Evolutionary conservation across 2,329 filamentous ascomycete genomes (phyloP).

Genomic region (Monilinia fructigena): DNA sequence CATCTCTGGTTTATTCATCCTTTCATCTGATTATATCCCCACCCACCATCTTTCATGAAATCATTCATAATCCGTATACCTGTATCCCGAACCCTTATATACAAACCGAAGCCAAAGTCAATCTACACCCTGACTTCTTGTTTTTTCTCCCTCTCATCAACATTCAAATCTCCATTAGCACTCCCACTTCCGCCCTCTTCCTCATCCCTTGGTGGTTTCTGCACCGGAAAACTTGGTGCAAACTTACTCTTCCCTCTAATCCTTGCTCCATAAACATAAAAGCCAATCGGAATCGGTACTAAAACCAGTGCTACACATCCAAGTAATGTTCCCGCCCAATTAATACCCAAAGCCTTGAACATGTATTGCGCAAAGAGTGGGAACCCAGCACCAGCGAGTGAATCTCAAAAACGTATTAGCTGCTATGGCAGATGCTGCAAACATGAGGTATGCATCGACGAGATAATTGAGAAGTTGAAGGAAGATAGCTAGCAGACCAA

Average conservation of each 20-base stretch:
- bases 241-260: slow-evolving; percentile 57
- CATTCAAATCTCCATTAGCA: neutral
- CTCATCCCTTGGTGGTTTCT: neutral
- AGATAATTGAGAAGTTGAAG: slow-evolving; percentile 79
- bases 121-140: neutral
- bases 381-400: slow-evolving; percentile 74
- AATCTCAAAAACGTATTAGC: slow-evolving; percentile 82
- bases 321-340: slow-evolving; percentile 61
- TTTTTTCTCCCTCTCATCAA: neutral
- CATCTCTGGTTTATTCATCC: no score
- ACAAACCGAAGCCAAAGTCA: neutral
- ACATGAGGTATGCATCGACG: slow-evolving; percentile 63
- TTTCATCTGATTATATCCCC: neutral
- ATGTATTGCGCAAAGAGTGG: slow-evolving; percentile 75
- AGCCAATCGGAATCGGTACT: slow-evolving; percentile 62
- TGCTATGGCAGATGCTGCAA: slow-evolving; percentile 74
- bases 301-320: slow-evolving; percentile 58
- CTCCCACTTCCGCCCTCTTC: neutral
- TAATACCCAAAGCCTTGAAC: slow-evolving; percentile 61
- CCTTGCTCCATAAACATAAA: slow-evolving; percentile 58
- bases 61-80: slow-evolving; percentile 1
- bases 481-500: slow-evolving; percentile 81
- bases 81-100: no score
- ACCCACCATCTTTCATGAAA: neutral
- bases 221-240: slow-evolving; percentile 41